phyloP scores from a whole-genome alignment of 768 basidiomycete genomes.

The Thelephora ganbajun region DNA sequence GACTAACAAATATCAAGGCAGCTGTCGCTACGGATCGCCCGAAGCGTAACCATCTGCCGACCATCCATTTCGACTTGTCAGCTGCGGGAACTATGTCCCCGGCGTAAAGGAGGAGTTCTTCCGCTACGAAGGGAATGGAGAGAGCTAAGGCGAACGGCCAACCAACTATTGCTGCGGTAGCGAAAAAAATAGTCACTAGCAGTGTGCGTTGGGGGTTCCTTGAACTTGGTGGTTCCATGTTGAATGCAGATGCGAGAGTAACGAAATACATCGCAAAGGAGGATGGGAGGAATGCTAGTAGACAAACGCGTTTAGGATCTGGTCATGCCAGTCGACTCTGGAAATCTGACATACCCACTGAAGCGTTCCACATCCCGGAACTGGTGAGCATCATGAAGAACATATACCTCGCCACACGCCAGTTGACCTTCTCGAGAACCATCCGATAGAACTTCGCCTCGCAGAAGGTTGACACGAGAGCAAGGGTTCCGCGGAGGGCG shows the following conservation, averaged over 20 bases:
- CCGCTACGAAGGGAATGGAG: conserved; percentile 78
- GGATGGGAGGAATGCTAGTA: conserved; percentile 81
- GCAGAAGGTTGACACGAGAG: conserved; percentile 52
- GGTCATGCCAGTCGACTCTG: background rate
- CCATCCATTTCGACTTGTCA: conserved; percentile 36
- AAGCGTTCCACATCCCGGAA: conserved; percentile 92
- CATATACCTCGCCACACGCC: conserved; percentile 85
- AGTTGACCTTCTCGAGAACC: conserved; percentile 71
- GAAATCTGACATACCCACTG: conserved; percentile 42
- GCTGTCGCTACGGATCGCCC: conserved; percentile 39
- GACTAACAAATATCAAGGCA: conserved; percentile 46
- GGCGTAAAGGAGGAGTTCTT: conserved; percentile 74
- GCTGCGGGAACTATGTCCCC: conserved; percentile 45
- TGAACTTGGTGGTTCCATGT: conserved; percentile 41
- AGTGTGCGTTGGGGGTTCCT: conserved; percentile 42
- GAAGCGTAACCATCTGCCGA: conserved; percentile 46
- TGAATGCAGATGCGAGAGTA: conserved; percentile 64
- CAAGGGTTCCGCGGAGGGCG: conserved; percentile 69
- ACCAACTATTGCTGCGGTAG: conserved; percentile 75
- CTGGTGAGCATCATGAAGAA: conserved; percentile 77
- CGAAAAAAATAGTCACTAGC: conserved; percentile 56
- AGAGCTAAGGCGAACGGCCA: conserved; percentile 95
- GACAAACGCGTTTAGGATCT: conserved; percentile 5
- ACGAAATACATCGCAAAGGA: conserved; percentile 90
- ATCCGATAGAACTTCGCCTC: conserved; percentile 78